Evolutionary conservation across 2,329 filamentous ascomycete species (phyloP).

Genomic region (Epichloe hybrida): DNA sequence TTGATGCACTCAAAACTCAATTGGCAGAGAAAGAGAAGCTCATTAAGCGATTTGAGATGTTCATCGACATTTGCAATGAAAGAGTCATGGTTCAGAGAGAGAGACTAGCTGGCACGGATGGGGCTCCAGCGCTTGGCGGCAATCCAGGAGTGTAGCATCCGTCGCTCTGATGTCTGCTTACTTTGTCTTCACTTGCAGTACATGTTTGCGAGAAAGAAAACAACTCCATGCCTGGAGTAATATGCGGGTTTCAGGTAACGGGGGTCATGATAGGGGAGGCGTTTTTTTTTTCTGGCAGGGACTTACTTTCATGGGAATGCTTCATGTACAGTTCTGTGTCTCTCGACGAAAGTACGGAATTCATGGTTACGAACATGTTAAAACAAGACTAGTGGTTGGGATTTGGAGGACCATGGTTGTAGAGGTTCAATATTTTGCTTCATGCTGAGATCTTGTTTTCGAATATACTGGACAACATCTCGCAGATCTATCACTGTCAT

Average conservation of each 20-base stretch:
- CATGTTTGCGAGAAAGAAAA: not conserved
- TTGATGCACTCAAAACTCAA: conserved; percentile 43
- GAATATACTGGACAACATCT: too few species aligned
- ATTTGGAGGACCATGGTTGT: not conserved
- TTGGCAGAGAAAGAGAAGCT: conserved; percentile 50
- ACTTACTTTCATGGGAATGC: not conserved
- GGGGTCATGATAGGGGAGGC: not conserved
- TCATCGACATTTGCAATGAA: conserved; percentile 56
- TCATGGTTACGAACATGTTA: not conserved
- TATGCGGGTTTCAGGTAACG: not conserved
- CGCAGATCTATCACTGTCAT: too few species aligned
- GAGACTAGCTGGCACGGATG: conserved; percentile 26
- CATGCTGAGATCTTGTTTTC: too few species aligned
- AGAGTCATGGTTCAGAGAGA: conserved; percentile 47
- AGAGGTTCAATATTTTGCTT: not conserved
- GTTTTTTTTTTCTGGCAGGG: not conserved
- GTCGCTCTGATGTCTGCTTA: not conserved
- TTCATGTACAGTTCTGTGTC: not conserved
- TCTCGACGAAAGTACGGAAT: not conserved
- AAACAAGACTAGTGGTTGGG: not conserved
- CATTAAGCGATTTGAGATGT: conserved; percentile 53
- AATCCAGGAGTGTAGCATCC: conserved; percentile 12
- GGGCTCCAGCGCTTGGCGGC: conserved; percentile 12
- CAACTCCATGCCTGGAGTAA: not conserved
- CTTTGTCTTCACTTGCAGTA: not conserved